phyloP scores from a whole-genome alignment of 257 asterid species.

The Solanum chmielewskii region DNA sequence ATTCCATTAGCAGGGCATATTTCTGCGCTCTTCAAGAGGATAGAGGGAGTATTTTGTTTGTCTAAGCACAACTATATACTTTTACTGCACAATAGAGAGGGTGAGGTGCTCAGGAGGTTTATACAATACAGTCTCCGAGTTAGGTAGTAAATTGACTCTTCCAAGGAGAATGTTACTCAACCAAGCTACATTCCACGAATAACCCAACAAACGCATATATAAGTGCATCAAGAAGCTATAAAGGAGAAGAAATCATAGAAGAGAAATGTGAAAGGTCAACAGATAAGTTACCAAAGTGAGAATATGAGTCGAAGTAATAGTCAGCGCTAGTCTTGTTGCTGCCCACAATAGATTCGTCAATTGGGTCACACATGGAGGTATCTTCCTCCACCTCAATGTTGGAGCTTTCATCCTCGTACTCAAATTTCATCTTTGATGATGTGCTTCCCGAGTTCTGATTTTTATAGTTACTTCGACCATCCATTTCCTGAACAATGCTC shows the following conservation, averaged over 20 bases:
- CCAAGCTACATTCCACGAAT: not conserved
- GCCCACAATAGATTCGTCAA: slow-evolving; percentile 3
- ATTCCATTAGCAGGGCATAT: not conserved
- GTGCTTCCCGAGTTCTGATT: not conserved
- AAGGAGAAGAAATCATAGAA: not conserved
- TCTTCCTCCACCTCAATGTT: slow-evolving; percentile 56
- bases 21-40: not conserved
- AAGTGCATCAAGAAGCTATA: not conserved
- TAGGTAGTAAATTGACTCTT: not conserved
- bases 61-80: not conserved
- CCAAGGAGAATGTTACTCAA: not conserved
- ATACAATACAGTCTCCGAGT: not conserved
- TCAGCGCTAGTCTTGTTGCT: slow-evolving; percentile 85
- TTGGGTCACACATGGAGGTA: slow-evolving; percentile 43
- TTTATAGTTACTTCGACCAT: not conserved
- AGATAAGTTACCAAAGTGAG: slow-evolving; percentile 65
- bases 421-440: not conserved
- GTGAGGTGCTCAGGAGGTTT: not conserved
- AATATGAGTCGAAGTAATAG: slow-evolving; percentile 90
- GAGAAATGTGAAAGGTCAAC: not conserved
- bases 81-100: not conserved
- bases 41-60: not conserved
- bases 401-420: slow-evolving; percentile 20
- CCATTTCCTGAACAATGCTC: not conserved
- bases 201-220: not conserved